Conservation (phyloP, 306 rosid genomes). For the Albizia julibrissin region DNA sequence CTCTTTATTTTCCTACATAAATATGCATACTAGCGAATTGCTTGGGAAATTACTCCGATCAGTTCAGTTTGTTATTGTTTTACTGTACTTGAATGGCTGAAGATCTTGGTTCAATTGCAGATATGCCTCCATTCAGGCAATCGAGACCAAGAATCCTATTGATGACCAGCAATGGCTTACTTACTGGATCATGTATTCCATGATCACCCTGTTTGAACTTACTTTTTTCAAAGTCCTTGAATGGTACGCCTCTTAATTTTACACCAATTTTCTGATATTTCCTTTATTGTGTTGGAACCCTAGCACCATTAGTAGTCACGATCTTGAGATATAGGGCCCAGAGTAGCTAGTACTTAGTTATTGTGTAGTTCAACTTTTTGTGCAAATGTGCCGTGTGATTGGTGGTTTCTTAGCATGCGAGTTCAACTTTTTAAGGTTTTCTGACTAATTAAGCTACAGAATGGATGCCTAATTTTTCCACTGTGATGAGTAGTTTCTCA, state of each 20-base stretch:
- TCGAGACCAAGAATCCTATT: slow-evolving; percentile 76
- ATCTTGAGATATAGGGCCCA: slow-evolving; percentile 14
- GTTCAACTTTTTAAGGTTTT: slow-evolving; percentile 13
- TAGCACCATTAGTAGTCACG: not conserved
- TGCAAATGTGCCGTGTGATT: not conserved
- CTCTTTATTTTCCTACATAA: not conserved
- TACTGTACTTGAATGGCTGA: not conserved
- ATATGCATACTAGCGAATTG: not conserved
- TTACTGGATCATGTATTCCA: slow-evolving; percentile 92
- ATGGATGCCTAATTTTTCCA: not conserved
- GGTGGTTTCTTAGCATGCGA: not conserved
- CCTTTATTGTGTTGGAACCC: slow-evolving; percentile 15
- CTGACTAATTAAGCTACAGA: slow-evolving; percentile 7
- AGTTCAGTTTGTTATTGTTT: not conserved
- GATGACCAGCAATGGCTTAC: slow-evolving; percentile 99
- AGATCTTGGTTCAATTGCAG: slow-evolving; percentile 44
- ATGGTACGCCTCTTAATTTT: slow-evolving; percentile 51
- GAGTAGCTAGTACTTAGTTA: not conserved
- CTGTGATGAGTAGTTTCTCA: slow-evolving; percentile 4
- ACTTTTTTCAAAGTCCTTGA: slow-evolving; percentile 83
- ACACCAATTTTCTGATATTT: not conserved
- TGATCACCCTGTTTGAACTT: slow-evolving; percentile 92
- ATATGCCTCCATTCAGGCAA: slow-evolving; percentile 90
- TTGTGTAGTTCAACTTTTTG: not conserved
- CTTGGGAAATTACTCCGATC: not conserved